Base-by-base conservation (phyloP, 164 flowering plant species). In the Nymphaea thermarum region DNA sequence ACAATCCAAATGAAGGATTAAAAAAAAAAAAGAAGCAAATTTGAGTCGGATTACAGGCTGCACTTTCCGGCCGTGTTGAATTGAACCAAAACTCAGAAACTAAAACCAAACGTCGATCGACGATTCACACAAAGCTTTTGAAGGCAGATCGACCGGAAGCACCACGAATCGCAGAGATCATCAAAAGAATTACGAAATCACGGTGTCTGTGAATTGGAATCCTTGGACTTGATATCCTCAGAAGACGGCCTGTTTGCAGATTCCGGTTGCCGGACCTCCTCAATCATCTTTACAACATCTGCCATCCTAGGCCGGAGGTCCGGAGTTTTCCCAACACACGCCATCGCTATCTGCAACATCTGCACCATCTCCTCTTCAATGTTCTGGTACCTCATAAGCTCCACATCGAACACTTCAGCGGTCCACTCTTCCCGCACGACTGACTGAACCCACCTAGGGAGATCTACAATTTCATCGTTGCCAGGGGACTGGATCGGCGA, bases 371-470 rank as follows among this genome's bases (percentile, higher is more conserved):
- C 95, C 66, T 87, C 97, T 74, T 89, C 89, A 2, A 80, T 85
- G 68, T 79, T 83, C 65, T 84, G 87, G 69, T 82, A 77, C 69
- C 86, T 77, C 66, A 87, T 85, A 68, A 91, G 85, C 78, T 91
- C 93, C 4, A 85, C 74, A 65, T 91, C 97, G 44, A 89, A 91
- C 6, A 91, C 91, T 79, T 91, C 97, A 0, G 91, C 85, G 2
- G 86, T 89, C 97, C 97, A 89, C 74, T 89, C 95, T 73, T 89
- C 95, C 6, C 85, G 68, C 15, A 87, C 96, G 0, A 87, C 80
- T 5, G 95, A 87, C 67, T 89, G 95, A 6, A 91, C 95, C 97
- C 96, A 91, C 66, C 97, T 78, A 0, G 97, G 95, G n/a, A 91
- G 85, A 77, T 91, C 97, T 2, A 83, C 83, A 2, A 93, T 86